These are phyloP conservation scores for Cladosporium sp. DNA, from an alignment of 2,329 filamentous ascomycete genomes.

Conservation along the genomic window DNA sequence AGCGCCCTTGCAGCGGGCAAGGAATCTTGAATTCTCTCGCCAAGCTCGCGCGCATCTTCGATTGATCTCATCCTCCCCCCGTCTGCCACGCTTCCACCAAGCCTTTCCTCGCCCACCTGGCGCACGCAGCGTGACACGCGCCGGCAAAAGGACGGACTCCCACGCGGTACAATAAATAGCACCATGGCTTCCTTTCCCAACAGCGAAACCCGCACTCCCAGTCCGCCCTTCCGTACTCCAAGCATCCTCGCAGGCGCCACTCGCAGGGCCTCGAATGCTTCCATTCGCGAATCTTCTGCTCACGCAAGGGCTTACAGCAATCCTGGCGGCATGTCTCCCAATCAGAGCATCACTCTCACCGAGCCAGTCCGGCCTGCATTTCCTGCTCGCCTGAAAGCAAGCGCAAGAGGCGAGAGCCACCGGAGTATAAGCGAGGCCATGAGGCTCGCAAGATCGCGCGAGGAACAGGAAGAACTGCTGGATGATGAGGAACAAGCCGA, in stretches of 20 bases:
- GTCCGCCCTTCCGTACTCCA: slow-evolving; percentile 8
- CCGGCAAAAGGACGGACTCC: background rate
- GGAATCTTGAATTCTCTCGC: background rate
- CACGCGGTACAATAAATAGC: background rate
- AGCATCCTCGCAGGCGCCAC: slow-evolving; percentile 5
- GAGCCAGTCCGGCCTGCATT: slow-evolving; percentile 33
- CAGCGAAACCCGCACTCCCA: background rate
- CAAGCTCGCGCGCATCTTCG: background rate
- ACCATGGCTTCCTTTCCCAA: background rate
- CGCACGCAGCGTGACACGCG: slow-evolving; percentile 2
- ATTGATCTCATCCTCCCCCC: slow-evolving; percentile 6
- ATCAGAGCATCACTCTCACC: slow-evolving; percentile 27
- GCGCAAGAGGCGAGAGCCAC: slow-evolving; percentile 31
- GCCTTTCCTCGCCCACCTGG: background rate
- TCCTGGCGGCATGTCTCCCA: background rate
- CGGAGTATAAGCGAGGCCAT: slow-evolving; percentile 41
- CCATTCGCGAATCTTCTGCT: slow-evolving; percentile 11
- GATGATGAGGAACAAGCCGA: slow-evolving; percentile 48
- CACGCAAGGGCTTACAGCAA: background rate
- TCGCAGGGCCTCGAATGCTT: slow-evolving; percentile 15
- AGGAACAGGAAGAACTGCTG: slow-evolving; percentile 51
- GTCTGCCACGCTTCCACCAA: background rate
- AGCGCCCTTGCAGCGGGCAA: background rate
- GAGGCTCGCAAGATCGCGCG: slow-evolving; percentile 43
- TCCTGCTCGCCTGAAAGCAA: slow-evolving; percentile 28